phyloP scores from a whole-genome alignment of 345 rosid species.

The Hevea brasiliensis region DNA sequence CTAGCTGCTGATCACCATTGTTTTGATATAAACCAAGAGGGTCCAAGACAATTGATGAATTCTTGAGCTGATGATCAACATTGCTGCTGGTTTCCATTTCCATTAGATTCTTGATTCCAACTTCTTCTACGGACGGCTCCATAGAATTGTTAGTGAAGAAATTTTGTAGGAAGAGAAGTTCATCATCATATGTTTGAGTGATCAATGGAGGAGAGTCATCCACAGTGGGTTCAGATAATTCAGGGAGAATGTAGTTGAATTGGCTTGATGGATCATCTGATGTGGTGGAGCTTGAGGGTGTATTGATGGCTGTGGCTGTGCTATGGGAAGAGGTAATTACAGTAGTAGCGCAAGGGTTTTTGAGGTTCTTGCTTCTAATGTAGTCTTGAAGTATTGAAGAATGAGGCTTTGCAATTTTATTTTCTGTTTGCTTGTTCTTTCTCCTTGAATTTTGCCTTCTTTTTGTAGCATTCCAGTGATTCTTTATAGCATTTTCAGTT shows the following conservation, averaged over 20 bases:
- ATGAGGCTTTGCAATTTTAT: conserved; percentile 35
- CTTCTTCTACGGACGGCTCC: conserved; percentile 20
- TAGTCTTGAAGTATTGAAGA: conserved; percentile 81
- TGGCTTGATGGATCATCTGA: conserved; percentile 37
- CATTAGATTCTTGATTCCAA: conserved; percentile 13
- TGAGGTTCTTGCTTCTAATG: conserved; percentile 52
- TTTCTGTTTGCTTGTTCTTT: conserved; percentile 46
- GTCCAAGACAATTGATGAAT: conserved; percentile 14
- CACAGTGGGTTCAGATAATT: conserved; percentile 32
- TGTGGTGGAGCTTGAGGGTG: conserved; percentile 35
- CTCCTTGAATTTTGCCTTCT: conserved; percentile 77
- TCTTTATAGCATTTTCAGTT: conserved; percentile 86
- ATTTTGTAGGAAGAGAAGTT: conserved; percentile 62
- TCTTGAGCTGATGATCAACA: conserved; percentile 13
- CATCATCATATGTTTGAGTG: conserved; percentile 54
- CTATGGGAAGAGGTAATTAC: conserved; percentile 12
- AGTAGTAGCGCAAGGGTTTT: conserved; percentile 13
- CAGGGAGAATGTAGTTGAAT: conserved; percentile 36
- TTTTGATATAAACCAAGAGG: conserved; percentile 17
- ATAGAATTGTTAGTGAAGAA: conserved; percentile 41
- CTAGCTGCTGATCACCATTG: conserved; percentile 6
- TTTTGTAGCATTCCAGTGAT: conserved; percentile 94
- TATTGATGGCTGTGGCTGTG: conserved; percentile 20
- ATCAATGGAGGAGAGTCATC: conserved; percentile 34
- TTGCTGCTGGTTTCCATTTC: not conserved